Evolutionary conservation across 768 basidiomycete species (phyloP), one percentile per base, ranked within the genome.

Genomic region (Pisolithus sp.): DNA sequence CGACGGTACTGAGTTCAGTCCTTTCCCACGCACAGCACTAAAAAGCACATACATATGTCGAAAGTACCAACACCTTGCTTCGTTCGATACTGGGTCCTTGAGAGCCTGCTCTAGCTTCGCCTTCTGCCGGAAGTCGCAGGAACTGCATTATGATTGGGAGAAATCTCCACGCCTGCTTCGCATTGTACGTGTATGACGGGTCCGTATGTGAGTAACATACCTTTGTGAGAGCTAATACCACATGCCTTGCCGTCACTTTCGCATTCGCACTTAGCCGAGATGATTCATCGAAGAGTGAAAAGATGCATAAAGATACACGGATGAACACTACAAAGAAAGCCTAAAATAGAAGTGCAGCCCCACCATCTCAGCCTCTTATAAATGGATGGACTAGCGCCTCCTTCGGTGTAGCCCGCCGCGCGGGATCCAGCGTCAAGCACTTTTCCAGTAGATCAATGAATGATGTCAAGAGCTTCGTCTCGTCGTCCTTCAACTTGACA

Each of bases 381-480:
- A 95, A 97, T 0, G 90, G 82, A 69, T 97, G 93, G 8, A 77
- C 68, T 38, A 97, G 75, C 4, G 91, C 93, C 62, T 97, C 95
- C 62, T 86, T 83, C 2, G 94, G 93, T n/a, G 83, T 83, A 30
- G 96, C 81, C 61, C 95, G 73, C 65, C 91, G 82, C 39, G 81
- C 76, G 2, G 94, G 89, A 64, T 98, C 95, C 15, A 99, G 76
- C 20, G 81, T 74, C 24, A 96, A 75, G 66, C 94, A 95, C 70
- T 86, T 93, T 62, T 98, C 94, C 52, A 99, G 68, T 42, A 98
- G 68, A 66, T 98, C 94, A 46, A 95, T 79, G 62, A 99, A 96
- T 5, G 83, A 80, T 21, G 76, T 63, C 9, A 96, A 57, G 57
- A 90, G 66, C 68, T 89, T 90, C 62, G 76, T 81, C 70, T 97